These are phyloP conservation scores for Datura wrightii DNA, from an alignment of 257 asterid species.

Conservation along the genomic window DNA sequence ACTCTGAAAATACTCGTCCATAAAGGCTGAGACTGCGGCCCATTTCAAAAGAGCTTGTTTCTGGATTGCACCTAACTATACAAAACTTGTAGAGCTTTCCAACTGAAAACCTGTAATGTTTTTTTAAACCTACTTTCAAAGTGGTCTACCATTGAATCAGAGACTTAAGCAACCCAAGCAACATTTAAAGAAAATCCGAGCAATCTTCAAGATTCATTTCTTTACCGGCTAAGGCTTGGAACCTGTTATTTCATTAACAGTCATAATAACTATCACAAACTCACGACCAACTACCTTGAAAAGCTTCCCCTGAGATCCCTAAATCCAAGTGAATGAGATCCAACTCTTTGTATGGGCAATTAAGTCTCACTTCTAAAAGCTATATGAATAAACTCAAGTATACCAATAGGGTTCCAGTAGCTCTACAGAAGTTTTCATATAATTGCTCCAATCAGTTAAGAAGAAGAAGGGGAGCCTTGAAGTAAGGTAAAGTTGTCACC, in stretches of 20 bases:
- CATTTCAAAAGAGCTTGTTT: neutral
- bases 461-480: neutral
- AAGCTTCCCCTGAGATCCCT: neutral
- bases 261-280: neutral
- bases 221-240: neutral
- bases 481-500: neutral
- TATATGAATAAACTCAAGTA: neutral
- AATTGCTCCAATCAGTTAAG: neutral
- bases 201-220: neutral
- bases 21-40: neutral
- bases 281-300: neutral
- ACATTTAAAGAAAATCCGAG: constrained; percentile 5
- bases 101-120: neutral
- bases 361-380: neutral
- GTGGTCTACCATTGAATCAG: neutral
- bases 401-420: neutral
- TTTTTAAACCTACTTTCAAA: neutral
- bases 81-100: neutral
- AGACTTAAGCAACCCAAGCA: neutral
- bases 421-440: neutral
- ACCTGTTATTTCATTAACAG: neutral
- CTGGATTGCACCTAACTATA: neutral
- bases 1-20: neutral
- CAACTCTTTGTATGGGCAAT: neutral
- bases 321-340: neutral